Percentiles rank a stretch among this genome's conserved stretches.
These are phyloP conservation scores for Vitis hybrid DNA, from an alignment of 177 flowering plant species.

Conservation along the genomic window DNA sequence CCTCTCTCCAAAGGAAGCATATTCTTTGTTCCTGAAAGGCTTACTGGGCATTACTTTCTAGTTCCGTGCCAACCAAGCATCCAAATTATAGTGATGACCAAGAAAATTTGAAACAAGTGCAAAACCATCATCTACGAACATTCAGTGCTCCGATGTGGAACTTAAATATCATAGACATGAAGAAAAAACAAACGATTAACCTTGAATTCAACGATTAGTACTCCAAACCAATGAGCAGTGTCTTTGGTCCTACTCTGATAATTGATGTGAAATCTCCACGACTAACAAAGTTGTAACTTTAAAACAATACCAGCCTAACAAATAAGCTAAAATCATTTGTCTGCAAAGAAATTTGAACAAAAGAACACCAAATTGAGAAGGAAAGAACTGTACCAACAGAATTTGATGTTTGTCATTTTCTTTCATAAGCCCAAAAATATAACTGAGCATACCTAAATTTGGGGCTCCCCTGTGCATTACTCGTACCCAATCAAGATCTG, in stretches of 20 bases:
- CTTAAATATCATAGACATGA: background rate
- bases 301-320: constrained; percentile 3
- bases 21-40: no score
- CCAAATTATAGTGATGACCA: no score
- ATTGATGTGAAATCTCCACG: background rate
- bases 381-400: background rate
- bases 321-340: background rate
- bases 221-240: background rate
- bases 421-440: background rate
- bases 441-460: constrained; percentile 23
- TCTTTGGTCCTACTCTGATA: background rate
- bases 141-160: background rate
- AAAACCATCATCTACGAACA: background rate
- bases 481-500: constrained; percentile 15
- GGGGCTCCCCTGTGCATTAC: constrained; percentile 18
- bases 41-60: no score
- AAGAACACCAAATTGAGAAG: constrained; percentile 4
- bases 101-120: no score
- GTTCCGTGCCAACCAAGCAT: no score
- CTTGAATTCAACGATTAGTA: background rate
- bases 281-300: background rate
- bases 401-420: background rate
- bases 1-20: no score
- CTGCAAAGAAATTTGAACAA: no score
- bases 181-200: background rate